Evolutionary conservation across 2,329 filamentous ascomycete species (phyloP).

Genomic region (Ceratocystis eucalypticola): DNA sequence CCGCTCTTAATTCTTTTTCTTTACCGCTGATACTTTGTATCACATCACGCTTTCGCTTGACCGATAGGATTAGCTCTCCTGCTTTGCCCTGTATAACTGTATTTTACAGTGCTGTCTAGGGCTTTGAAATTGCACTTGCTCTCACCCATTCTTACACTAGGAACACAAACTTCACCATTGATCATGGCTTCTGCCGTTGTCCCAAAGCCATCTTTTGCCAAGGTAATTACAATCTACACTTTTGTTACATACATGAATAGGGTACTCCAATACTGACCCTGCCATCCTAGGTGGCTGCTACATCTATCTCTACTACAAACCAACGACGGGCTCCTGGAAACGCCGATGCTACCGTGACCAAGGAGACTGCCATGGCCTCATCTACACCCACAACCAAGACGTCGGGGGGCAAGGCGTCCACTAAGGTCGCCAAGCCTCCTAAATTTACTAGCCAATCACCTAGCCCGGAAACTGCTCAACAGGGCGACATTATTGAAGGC

Average conservation of each 20-base stretch:
- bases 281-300: conserved; percentile 36
- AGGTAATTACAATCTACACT: conserved; percentile 38
- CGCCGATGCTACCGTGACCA: conserved; percentile 23
- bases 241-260: background rate
- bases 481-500: conserved; percentile 12
- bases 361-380: background rate
- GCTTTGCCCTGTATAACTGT: background rate
- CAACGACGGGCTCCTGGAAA: conserved; percentile 20
- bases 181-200: conserved; percentile 37
- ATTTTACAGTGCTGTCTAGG: background rate
- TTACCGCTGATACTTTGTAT: conserved; percentile 6
- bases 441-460: background rate
- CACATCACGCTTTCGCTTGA: background rate
- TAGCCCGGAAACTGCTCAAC: conserved; percentile 22
- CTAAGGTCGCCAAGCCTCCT: background rate
- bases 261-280: background rate
- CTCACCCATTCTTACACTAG: conserved; percentile 8
- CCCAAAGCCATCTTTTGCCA: conserved; percentile 59
- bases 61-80: background rate
- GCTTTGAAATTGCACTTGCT: background rate
- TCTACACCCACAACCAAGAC: background rate
- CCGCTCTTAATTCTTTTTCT: background rate
- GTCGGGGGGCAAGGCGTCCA: no score
- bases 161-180: background rate
- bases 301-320: conserved; percentile 21